These are phyloP conservation scores for Secale cereale DNA, from an alignment of 176 grass and related monocot genomes.

Conservation along the genomic window DNA sequence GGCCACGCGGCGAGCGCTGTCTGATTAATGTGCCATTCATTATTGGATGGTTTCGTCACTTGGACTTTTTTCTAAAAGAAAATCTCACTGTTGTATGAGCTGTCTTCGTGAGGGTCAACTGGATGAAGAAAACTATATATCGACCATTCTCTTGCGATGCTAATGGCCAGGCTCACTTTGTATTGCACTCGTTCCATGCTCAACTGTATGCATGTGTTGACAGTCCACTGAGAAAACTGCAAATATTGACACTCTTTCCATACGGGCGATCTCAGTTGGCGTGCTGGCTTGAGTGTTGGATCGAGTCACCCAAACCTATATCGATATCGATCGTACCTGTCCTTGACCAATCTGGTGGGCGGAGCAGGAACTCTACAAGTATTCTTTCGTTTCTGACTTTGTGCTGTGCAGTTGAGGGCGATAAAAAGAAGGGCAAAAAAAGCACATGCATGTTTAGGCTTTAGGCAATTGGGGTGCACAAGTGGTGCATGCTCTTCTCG, in stretches of 20 bases:
- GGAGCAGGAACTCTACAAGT: background rate
- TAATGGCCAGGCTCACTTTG: background rate
- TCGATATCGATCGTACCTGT: background rate
- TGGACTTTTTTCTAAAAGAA: no score
- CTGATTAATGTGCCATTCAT: background rate
- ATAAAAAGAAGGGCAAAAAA: background rate
- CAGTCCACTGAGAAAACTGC: no score
- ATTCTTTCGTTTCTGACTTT: background rate
- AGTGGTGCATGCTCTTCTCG: background rate
- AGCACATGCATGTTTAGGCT: background rate
- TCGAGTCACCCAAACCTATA: background rate
- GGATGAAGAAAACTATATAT: background rate
- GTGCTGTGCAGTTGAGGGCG: background rate
- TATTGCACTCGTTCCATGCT: no score
- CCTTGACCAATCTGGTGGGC: background rate
- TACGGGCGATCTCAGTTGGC: background rate
- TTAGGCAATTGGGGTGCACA: background rate
- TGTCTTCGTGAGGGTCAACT: background rate
- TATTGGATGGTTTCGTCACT: background rate
- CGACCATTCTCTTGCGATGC: background rate
- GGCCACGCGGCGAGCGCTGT: background rate
- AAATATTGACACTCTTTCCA: no score
- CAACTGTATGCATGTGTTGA: no score
- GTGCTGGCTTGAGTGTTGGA: background rate
- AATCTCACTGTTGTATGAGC: background rate